Evolutionary conservation across 2,329 filamentous ascomycete species (phyloP).

Genomic region (Amauroascus verrucosus): DNA sequence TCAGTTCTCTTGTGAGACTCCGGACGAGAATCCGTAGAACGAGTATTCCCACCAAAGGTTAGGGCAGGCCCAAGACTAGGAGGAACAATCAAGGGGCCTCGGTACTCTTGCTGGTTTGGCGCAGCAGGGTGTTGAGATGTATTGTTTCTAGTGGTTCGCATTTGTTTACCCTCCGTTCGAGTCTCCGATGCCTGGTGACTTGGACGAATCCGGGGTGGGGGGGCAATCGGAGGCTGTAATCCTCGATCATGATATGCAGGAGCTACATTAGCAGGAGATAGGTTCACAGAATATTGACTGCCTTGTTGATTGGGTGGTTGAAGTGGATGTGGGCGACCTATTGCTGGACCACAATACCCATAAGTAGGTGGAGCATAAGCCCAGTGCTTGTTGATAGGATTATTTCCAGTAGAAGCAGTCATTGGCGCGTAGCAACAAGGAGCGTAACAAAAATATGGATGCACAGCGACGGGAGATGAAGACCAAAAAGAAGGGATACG

Average conservation of each 20-base stretch:
- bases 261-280: neutral
- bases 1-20: neutral
- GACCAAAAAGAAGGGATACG: neutral
- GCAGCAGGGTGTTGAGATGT: neutral
- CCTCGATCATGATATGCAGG: neutral
- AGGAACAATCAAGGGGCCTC: constrained; percentile 14
- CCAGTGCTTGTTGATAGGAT: neutral
- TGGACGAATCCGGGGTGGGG: neutral
- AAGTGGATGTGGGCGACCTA: neutral
- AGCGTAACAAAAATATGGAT: neutral
- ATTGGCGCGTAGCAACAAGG: constrained; percentile 2
- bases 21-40: neutral
- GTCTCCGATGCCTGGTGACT: neutral
- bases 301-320: neutral
- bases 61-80: neutral
- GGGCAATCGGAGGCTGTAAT: neutral
- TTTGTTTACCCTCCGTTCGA: neutral
- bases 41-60: neutral
- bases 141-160: neutral
- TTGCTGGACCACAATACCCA: neutral
- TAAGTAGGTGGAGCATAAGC: constrained; percentile 1
- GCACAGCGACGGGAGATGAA: neutral
- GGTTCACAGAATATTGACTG: neutral
- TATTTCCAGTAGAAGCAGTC: neutral
- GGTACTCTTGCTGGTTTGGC: constrained; percentile 10